Percentiles rank a stretch among this genome's conserved stretches.
Conservation (phyloP, 1,284 basidiomycete species). For the Wolfiporia cocos region DNA sequence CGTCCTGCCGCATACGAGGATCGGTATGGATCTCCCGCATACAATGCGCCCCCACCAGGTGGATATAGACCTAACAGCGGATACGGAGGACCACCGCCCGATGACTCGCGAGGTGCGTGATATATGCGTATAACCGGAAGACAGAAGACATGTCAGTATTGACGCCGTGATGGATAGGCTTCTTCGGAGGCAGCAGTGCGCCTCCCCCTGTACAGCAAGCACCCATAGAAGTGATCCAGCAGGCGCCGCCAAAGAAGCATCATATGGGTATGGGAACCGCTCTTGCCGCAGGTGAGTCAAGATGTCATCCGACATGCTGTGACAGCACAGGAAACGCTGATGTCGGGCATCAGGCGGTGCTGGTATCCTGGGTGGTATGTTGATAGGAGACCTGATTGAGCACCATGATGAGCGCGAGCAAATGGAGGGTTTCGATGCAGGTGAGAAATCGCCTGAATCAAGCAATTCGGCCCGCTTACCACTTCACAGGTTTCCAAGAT, state of each 20-base stretch:
- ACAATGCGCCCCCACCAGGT: constrained; percentile 15
- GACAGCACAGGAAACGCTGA: neutral
- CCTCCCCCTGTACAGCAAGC: constrained; percentile 22
- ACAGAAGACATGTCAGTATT: neutral
- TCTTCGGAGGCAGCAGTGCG: constrained; percentile 27
- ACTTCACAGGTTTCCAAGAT: constrained; percentile 4
- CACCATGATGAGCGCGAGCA: constrained; percentile 34
- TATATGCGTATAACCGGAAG: no score
- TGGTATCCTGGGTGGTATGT: constrained; percentile 51
- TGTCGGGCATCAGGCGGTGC: constrained; percentile 40
- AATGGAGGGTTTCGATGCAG: constrained; percentile 12
- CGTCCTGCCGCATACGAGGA: constrained; percentile 15
- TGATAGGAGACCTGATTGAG: constrained; percentile 46
- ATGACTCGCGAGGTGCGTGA: constrained; percentile 17
- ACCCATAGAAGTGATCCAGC: constrained; percentile 26
- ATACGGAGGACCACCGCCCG: constrained; percentile 20
- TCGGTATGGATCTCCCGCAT: constrained; percentile 11
- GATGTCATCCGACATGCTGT: neutral
- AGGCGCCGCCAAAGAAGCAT: constrained; percentile 32
- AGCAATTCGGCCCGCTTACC: no score
- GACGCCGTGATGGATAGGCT: constrained; percentile 15
- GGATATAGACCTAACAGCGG: constrained; percentile 24
- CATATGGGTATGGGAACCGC: constrained; percentile 39
- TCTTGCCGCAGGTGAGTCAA: constrained; percentile 32
- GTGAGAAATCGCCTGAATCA: no score